A percentile compares a stretch with the other conserved stretches of the same genome.
Evolutionary conservation across 352 stramenopile species (phyloP).

Genomic region (Achlya hypogyna): DNA sequence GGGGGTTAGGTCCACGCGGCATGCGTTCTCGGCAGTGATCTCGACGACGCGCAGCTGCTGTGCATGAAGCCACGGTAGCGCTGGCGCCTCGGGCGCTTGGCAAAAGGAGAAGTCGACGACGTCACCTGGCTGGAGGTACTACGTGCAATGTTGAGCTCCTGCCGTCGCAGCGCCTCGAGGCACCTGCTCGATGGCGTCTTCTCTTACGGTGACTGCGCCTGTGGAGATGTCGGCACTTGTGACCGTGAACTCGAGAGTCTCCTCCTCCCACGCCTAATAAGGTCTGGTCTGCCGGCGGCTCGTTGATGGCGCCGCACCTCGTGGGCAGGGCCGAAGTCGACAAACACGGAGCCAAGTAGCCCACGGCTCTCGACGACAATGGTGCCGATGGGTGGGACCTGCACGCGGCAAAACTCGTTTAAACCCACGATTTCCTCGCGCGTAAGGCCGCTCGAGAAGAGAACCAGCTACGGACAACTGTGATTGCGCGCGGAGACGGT

Average conservation of each 20-base stretch:
- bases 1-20: not conserved
- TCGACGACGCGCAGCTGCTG: not conserved
- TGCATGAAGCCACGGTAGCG: not conserved
- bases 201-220: not conserved
- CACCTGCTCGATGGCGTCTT: slow-evolving; percentile 7
- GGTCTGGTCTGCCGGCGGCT: slow-evolving; percentile 1
- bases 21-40: not conserved
- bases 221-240: not conserved
- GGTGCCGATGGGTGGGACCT: slow-evolving; percentile 31
- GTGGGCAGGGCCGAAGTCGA: slow-evolving; percentile 24
- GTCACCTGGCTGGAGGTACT: not conserved
- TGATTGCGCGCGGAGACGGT: not conserved
- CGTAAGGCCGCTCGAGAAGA: slow-evolving; percentile 31
- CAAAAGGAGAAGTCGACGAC: slow-evolving; percentile 7
- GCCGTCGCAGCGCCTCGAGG: not conserved
- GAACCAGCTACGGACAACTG: slow-evolving; percentile 24
- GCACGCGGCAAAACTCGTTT: slow-evolving; percentile 38
- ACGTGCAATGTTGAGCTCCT: not conserved
- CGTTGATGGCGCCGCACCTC: slow-evolving; percentile 24
- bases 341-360: slow-evolving; percentile 32
- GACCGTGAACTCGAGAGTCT: slow-evolving; percentile 15
- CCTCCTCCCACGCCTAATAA: slow-evolving; percentile 22
- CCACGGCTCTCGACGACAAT: slow-evolving; percentile 32
- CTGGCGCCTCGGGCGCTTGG: not conserved
- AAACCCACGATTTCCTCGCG: slow-evolving; percentile 38